A percentile compares a stretch with the other conserved stretches of the same genome.
Evolutionary conservation across 257 asterid genomes (phyloP).

Genomic region (Solanum chmielewskii): DNA sequence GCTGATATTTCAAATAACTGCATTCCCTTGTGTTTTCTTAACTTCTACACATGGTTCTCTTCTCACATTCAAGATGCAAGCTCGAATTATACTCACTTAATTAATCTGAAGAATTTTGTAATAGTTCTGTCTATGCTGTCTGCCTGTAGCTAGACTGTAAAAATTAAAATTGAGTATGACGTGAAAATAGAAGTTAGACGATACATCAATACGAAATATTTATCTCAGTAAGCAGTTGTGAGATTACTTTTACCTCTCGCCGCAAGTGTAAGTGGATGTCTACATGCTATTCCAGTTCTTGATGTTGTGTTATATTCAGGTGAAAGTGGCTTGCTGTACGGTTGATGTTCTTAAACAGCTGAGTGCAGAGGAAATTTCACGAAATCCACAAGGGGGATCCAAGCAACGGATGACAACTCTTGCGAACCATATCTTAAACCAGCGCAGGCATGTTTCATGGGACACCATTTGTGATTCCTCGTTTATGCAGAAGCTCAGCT

Average conservation of each 20-base stretch:
- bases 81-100: background rate
- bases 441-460: conserved; percentile 48
- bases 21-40: background rate
- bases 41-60: background rate
- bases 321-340: conserved; percentile 75
- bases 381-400: conserved; percentile 77
- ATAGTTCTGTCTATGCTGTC: background rate
- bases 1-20: background rate
- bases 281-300: background rate
- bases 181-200: background rate
- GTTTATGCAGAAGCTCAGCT: background rate
- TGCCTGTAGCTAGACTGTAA: background rate
- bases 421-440: conserved; percentile 74
- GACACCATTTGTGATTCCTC: background rate
- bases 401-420: conserved; percentile 79
- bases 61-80: background rate
- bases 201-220: background rate
- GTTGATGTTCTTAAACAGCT: conserved; percentile 88
- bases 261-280: background rate
- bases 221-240: background rate
- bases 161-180: background rate
- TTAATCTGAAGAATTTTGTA: background rate
- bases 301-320: conserved; percentile 30
- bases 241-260: background rate
- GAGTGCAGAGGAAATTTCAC: conserved; percentile 87